phyloP scores from a whole-genome alignment of 2,329 filamentous ascomycete genomes.

The Aphanoascus verrucosus region DNA sequence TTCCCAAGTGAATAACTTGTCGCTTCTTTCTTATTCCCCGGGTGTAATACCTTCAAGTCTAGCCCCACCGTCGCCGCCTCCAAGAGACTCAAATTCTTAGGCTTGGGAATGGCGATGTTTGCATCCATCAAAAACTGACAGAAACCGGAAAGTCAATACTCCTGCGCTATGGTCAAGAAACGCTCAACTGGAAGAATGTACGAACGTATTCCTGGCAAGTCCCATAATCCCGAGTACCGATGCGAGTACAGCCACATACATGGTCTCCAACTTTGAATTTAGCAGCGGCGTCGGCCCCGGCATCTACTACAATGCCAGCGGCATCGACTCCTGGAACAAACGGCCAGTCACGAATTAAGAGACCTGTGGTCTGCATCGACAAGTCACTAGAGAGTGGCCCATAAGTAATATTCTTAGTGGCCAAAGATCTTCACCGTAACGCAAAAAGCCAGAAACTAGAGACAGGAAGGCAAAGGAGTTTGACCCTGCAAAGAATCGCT shows the following conservation, averaged over 20 bases:
- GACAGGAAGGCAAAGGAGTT: neutral
- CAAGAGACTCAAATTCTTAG: conserved; percentile 24
- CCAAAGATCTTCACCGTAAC: neutral
- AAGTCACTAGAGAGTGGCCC: conserved; percentile 18
- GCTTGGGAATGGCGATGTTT: conserved; percentile 26
- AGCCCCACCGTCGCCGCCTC: conserved; percentile 25
- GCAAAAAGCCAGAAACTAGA: neutral
- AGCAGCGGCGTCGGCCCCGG: conserved; percentile 7
- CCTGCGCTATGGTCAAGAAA: conserved; percentile 2
- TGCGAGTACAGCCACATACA: conserved; percentile 28
- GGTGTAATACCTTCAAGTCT: conserved; percentile 18
- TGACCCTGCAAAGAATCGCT: conserved; percentile 6
- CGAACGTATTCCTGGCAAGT: conserved; percentile 31
- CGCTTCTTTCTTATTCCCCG: conserved; percentile 6
- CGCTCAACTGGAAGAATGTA: neutral
- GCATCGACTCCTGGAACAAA: conserved; percentile 17
- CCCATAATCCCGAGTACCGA: conserved; percentile 22
- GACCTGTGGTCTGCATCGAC: conserved; percentile 21
- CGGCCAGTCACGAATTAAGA: conserved; percentile 25
- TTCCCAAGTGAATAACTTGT: neutral
- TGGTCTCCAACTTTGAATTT: conserved; percentile 25
- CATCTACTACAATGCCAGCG: conserved; percentile 12
- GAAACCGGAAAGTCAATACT: neutral
- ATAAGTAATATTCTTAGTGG: conserved; percentile 1
- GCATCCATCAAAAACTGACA: conserved; percentile 23